These are phyloP conservation scores for Trichoderma asperelloides DNA, from an alignment of 495 filamentous ascomycete genomes.

Conservation along the genomic window DNA sequence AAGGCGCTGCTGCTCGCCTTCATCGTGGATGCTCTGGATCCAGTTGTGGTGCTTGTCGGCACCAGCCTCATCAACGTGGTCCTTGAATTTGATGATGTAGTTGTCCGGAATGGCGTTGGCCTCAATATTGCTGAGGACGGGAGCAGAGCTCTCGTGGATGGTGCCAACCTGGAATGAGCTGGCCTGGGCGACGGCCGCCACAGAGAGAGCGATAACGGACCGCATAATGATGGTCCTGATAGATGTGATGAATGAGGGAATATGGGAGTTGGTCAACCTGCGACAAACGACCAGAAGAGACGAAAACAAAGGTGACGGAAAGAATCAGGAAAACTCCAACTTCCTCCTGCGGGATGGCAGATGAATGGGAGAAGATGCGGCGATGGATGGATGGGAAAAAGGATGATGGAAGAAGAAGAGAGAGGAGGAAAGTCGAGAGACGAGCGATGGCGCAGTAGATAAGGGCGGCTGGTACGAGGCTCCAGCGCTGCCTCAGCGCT, in stretches of 20 bases:
- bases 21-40: constrained; percentile 75
- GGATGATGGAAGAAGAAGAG: constrained; percentile 4
- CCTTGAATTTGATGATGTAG: constrained; percentile 98
- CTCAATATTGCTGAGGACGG: constrained; percentile 72
- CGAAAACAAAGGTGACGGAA: constrained; percentile 21
- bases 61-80: constrained; percentile 62
- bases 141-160: constrained; percentile 79
- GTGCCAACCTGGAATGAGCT: constrained; percentile 66
- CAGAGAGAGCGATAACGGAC: constrained; percentile 55
- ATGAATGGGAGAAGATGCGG: constrained; percentile 1
- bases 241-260: constrained; percentile 13
- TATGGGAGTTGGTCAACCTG: constrained; percentile 32
- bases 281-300: constrained; percentile 22
- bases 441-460: constrained; percentile 21
- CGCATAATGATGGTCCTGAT: constrained; percentile 53
- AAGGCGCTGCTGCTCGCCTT: constrained; percentile 48
- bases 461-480: constrained; percentile 12
- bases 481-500: constrained; percentile 4
- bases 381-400: constrained; percentile 22
- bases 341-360: constrained; percentile 16
- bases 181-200: constrained; percentile 60
- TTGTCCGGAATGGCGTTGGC: constrained; percentile 73
- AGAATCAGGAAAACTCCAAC: constrained; percentile 15
- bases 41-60: constrained; percentile 77
- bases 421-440: constrained; percentile 25